Conservation (phyloP, 768 basidiomycete species). For the Tricholoma terreum region DNA sequence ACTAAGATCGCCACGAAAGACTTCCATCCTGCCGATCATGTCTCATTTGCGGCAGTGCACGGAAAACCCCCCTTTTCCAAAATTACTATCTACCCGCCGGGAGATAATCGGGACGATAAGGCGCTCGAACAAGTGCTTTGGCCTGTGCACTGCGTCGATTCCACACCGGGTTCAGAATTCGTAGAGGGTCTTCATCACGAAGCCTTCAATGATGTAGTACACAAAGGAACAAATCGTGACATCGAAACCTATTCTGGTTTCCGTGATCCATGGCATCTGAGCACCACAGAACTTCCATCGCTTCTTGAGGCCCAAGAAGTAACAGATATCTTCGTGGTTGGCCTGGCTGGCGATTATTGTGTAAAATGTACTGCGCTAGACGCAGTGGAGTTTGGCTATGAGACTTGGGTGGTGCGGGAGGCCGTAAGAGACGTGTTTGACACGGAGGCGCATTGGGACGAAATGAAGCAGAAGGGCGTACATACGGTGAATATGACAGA, state of each 20-base stretch:
- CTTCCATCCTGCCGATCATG: slow-evolving; percentile 57
- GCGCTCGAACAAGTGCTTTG: slow-evolving; percentile 60
- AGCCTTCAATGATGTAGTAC: slow-evolving; percentile 40
- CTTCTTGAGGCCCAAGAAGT: slow-evolving; percentile 41
- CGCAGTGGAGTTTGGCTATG: slow-evolving; percentile 46
- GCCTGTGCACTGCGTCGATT: slow-evolving; percentile 78
- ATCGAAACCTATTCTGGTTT: slow-evolving; percentile 87
- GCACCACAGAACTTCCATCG: slow-evolving; percentile 45
- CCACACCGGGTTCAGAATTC: slow-evolving; percentile 57
- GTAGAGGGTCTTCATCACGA: slow-evolving; percentile 47
- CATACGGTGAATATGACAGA: slow-evolving; percentile 28
- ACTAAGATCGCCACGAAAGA: slow-evolving; percentile 54
- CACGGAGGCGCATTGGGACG: slow-evolving; percentile 33
- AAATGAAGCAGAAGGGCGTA: slow-evolving; percentile 34
- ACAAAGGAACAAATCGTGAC: slow-evolving; percentile 53
- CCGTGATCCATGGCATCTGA: slow-evolving; percentile 50
- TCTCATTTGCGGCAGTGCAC: slow-evolving; percentile 64
- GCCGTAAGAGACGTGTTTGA: slow-evolving; percentile 43
- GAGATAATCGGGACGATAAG: slow-evolving; percentile 28
- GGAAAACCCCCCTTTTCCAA: slow-evolving; percentile 35
- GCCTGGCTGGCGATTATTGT: slow-evolving; percentile 79
- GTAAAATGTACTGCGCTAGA: slow-evolving; percentile 61
- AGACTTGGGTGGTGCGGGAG: slow-evolving; percentile 48
- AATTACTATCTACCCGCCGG: slow-evolving; percentile 40
- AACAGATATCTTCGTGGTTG: slow-evolving; percentile 59